phyloP scores from a whole-genome alignment of 1,284 basidiomycete species.

The Boletus sp. region DNA sequence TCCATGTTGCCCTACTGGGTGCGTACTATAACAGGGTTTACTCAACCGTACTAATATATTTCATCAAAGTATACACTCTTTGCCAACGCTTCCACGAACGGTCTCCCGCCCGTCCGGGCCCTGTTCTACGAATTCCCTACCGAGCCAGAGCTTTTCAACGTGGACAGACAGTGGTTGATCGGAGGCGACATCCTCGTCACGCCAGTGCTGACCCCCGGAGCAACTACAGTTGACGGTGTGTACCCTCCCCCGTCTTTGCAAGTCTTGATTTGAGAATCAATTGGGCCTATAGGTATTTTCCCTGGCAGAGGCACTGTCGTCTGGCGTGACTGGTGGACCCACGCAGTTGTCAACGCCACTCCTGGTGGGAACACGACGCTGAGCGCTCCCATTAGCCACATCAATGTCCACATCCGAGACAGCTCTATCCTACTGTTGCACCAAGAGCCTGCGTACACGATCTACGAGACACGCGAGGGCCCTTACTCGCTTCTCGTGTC shows the following conservation, averaged over 20 bases:
- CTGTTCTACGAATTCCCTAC: constrained; percentile 76
- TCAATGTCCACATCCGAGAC: constrained; percentile 61
- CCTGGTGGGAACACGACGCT: constrained; percentile 40
- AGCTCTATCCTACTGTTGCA: constrained; percentile 47
- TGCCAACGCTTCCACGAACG: constrained; percentile 57
- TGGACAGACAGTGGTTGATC: constrained; percentile 70
- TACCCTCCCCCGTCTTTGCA: not conserved
- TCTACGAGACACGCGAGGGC: constrained; percentile 43
- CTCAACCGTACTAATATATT: constrained; percentile 24
- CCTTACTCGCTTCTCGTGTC: constrained; percentile 48
- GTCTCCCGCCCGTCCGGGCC: constrained; percentile 67
- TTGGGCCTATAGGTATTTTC: constrained; percentile 46
- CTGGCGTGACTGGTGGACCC: constrained; percentile 79
- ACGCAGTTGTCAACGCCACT: constrained; percentile 43
- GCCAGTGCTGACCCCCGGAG: constrained; percentile 64
- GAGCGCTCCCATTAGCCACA: constrained; percentile 56
- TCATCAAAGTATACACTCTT: constrained; percentile 64
- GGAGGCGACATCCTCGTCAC: constrained; percentile 69
- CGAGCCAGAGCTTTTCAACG: constrained; percentile 57
- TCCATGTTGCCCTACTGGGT: too few relatives aligned
- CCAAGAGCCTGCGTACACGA: constrained; percentile 46
- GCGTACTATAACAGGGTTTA: not conserved
- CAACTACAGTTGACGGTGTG: constrained; percentile 43
- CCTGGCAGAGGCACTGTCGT: constrained; percentile 55
- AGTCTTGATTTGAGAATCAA: not conserved